Evolutionary conservation across 2,329 filamentous ascomycete genomes (phyloP).

Genomic region (Achaetomium macrosporum): DNA sequence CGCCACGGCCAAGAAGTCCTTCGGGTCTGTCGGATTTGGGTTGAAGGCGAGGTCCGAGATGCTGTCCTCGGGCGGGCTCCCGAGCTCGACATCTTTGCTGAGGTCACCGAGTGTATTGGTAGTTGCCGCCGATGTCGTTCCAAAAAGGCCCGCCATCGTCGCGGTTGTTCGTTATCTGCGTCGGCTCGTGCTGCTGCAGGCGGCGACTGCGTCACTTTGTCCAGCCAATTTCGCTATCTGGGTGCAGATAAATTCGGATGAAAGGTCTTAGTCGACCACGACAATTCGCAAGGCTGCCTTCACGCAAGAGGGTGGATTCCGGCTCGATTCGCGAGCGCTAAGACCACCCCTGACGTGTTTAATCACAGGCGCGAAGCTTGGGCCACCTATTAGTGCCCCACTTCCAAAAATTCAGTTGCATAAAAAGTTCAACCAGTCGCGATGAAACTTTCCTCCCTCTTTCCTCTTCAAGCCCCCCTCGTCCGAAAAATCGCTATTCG

Average conservation of each 20-base stretch:
- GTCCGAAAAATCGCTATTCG: conserved; percentile 99
- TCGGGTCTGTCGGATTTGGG: conserved; percentile 42
- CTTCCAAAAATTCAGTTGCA: conserved; percentile 3
- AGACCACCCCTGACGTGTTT: not conserved
- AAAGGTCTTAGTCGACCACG: too few relatives aligned
- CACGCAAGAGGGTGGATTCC: too few relatives aligned
- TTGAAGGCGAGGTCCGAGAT: conserved; percentile 80
- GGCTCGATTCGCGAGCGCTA: not conserved
- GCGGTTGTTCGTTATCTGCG: not conserved
- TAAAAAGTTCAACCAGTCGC: conserved; percentile 12
- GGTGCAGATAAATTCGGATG: too few relatives aligned
- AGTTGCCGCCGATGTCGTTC: conserved; percentile 44
- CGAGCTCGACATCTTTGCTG: conserved; percentile 77
- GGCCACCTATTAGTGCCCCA: not conserved
- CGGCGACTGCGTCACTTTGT: too few relatives aligned
- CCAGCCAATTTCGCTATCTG: too few relatives aligned
- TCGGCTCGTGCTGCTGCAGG: too few relatives aligned
- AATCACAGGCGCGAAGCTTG: not conserved
- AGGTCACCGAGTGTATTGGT: conserved; percentile 83
- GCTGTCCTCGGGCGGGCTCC: conserved; percentile 76
- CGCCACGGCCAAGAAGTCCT: conserved; percentile 78
- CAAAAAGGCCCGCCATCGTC: conserved; percentile 60
- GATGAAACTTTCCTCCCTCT: conserved; percentile 27
- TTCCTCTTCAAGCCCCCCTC: conserved; percentile 65
- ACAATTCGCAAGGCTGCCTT: too few relatives aligned